Base-by-base conservation (phyloP, 1,139 yeast genomes). In the Yamadazyma atlantica region DNA sequence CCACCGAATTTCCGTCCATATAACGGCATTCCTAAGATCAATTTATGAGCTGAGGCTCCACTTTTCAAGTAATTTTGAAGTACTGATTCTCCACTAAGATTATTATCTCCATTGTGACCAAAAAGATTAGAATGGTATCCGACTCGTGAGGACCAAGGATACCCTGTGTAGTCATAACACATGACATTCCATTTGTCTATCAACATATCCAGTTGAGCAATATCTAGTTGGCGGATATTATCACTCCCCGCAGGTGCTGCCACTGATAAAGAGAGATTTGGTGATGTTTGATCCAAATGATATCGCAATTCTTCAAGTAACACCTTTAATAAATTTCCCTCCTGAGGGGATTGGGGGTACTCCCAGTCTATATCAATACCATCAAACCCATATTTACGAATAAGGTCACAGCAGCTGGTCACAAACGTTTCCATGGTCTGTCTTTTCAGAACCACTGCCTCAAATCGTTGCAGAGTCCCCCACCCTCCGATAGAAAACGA, bases 291-390 rank as follows among this genome's bases (percentile, higher is more conserved):
- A 42, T 72, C 66, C 40, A 86, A 55, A 24, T 57, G 62, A 0
- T 27, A 35, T 30, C 84, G 66, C 12, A 86, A 51, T 10, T 43
- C 48, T 21, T 50, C 51, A 9, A 85, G 58, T 26, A 87, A 49
- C 10, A 59, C 57, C 1, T 77, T 66, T 41, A 81, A 71, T 34
- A 58, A 55, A 1, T 48, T 39, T 1, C 80, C 78, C 43, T 86
- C 82, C 1, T 55, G 49, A 2, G 51, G 49, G 30, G 60, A 68
- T 16, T 62, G 56, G 0, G 97, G 96, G 49, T 83, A 90, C 57
- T 92, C 98, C 97, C 97, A 92, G 60, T 92, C 98, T 25, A 92
- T 64, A 57, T 92, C 98, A 35, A 92, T 67, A 0, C 98, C 97
- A 57, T 92, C 97, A 51, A 92, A 80, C 0, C 86, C 84, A 52